Percentiles rank a stretch among this genome's conserved stretches.
Conservation (phyloP, 2,329 filamentous ascomycete species). For the Scedosporium minutisporum region DNA sequence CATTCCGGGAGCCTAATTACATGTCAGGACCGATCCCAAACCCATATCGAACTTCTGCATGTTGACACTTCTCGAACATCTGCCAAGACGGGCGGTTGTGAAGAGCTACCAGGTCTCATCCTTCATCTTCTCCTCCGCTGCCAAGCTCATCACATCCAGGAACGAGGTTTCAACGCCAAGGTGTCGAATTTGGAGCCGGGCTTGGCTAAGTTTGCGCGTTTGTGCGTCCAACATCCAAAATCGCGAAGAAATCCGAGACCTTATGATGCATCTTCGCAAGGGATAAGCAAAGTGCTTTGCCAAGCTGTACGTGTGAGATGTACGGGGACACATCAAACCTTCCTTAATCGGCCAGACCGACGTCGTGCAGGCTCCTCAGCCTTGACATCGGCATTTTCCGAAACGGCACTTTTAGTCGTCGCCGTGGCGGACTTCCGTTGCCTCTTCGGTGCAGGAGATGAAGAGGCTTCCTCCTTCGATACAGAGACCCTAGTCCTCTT, state of each 20-base stretch:
- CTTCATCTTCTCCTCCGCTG: neutral
- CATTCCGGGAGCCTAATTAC: too few species aligned
- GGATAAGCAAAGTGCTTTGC: neutral
- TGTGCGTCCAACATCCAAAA: neutral
- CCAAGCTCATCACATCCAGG: neutral
- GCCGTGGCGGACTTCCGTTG: neutral
- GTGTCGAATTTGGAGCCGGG: neutral
- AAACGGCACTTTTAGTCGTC: neutral
- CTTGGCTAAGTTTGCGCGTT: neutral
- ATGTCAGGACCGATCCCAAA: neutral
- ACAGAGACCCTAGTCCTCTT: slow-evolving; percentile 12
- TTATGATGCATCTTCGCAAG: neutral
- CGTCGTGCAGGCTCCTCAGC: slow-evolving; percentile 9
- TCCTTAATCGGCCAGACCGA: slow-evolving; percentile 20
- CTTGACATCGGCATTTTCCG: neutral
- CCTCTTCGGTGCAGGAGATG: slow-evolving; percentile 1
- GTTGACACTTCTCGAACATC: neutral
- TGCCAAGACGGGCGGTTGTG: neutral
- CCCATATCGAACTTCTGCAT: neutral
- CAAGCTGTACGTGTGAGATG: neutral
- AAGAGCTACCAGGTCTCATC: neutral
- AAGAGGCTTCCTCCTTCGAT: slow-evolving; percentile 14
- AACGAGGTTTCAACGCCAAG: neutral
- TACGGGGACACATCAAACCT: slow-evolving; percentile 2
- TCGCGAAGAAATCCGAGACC: neutral